Base-by-base conservation (phyloP, 2,329 filamentous ascomycete species). In the Alternaria consortialis region DNA sequence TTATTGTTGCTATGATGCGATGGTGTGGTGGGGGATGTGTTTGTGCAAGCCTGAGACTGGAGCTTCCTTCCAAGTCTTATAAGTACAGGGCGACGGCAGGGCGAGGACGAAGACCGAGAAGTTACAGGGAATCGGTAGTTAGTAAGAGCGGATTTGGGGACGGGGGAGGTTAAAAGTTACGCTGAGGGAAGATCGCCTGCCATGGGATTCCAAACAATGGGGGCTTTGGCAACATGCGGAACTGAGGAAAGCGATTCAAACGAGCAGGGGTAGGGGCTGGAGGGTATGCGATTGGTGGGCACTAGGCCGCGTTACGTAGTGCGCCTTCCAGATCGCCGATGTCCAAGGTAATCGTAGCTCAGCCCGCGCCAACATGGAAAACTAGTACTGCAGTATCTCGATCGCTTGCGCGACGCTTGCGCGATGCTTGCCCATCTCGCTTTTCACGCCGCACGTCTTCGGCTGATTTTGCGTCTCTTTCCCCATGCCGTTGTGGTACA, bases 141-240 rank as follows among this genome's bases (percentile, higher is more conserved):
- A 27, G 37, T 20, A 37, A 27, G 29, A 36, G 29, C 25, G 23
- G 32, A 13, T 32, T 7, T 23, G 44, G 46, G 32, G 11, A 17
- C n/a, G 29, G 29, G 40, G 40, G 54, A 60, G 32, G 53, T 52
- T 53, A 12, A 59, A 57, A 23, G 59, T 42, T 8, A 25, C 11
- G 17, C 43, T 20, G 50, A 42, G 56, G 37, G 44, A 40, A 23
- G 36, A 17, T 27, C 15, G 46, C 20, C 57, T 47, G 31, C 43
- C 47, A 64, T 62, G 58, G 62, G 62, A 61, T 53, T 57, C 46
- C 56, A 52, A 53, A 62, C 62, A 62, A 53, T 58, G 46, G 55
- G 42, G 20, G 37, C 50, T 59, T 37, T 46, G 29, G 36, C 17
- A 58, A 53, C 54, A 53, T 61, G 62, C 58, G 52, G 40, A 56